These are phyloP conservation scores for Globisporangium barbulae DNA, from an alignment of 352 stramenopile genomes.

Conservation along the genomic window DNA sequence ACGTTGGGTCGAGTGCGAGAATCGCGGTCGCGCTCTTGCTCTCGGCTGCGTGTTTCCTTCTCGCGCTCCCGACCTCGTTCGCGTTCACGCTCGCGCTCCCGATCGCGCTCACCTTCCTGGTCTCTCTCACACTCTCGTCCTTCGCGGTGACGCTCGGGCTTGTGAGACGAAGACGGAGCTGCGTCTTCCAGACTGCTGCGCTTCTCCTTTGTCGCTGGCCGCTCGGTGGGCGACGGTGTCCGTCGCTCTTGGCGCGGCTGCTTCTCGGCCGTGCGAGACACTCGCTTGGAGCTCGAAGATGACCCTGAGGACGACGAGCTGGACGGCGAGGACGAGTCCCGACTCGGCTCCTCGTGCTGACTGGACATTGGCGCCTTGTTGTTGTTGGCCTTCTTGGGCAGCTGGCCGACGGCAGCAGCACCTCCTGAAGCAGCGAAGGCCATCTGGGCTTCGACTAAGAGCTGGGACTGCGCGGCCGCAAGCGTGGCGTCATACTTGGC, in stretches of 20 bases:
- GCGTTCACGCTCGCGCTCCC: slow-evolving; percentile 17
- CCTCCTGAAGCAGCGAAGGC: neutral
- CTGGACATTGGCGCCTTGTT: neutral
- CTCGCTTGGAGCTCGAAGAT: slow-evolving; percentile 11
- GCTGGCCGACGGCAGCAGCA: neutral
- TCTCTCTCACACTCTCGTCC: slow-evolving; percentile 23
- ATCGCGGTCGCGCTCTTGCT: slow-evolving; percentile 20
- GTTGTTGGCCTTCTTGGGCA: slow-evolving; percentile 6
- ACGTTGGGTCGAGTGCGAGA: slow-evolving; percentile 4
- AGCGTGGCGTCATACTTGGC: slow-evolving; percentile 27
- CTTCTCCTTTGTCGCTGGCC: slow-evolving; percentile 13
- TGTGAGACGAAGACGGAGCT: neutral
- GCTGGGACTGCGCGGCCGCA: slow-evolving; percentile 13
- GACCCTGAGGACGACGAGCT: slow-evolving; percentile 10
- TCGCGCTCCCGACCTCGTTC: slow-evolving; percentile 7
- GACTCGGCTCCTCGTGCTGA: slow-evolving; percentile 14
- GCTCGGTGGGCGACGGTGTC: slow-evolving; percentile 29
- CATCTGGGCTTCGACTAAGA: slow-evolving; percentile 5
- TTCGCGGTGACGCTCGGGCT: slow-evolving; percentile 3
- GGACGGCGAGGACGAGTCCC: slow-evolving; percentile 20
- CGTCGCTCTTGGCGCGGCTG: slow-evolving; percentile 17
- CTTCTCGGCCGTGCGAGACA: neutral
- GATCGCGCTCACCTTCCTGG: slow-evolving; percentile 19
- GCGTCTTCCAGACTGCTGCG: slow-evolving; percentile 3
- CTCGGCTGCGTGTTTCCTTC: slow-evolving; percentile 9